Base-by-base conservation (phyloP, 768 basidiomycete genomes). In the Harrya chromipes region DNA sequence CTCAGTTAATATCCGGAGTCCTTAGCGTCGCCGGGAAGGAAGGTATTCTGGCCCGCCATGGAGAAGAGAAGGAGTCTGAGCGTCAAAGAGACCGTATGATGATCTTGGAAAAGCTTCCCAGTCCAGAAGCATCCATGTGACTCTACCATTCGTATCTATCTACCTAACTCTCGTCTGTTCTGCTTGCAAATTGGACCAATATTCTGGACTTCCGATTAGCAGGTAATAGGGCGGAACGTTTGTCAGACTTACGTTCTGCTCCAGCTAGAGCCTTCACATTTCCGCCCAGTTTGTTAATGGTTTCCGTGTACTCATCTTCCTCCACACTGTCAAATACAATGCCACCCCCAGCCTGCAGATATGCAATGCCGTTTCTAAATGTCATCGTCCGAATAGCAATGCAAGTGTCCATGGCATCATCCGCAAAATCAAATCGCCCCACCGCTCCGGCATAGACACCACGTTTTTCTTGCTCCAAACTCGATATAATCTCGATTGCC, bases 331-430 rank as follows among this genome's bases (percentile, higher is more conserved):
- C 97, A 57, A 85, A 93, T 10, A 99, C 97, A 57, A 99, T 97
- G 2, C 95, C 95, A 46, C 95, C 97, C 6, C 95, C 94, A 33
- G 97, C 97, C 65, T 97, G 94, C 40, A 98, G 72, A 67, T 97
- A 98, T 19, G 83, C 90, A 17, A 83, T 75, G 2, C 94, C 93
- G 57, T 94, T 80, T 70, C 97, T 97, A 77, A 97, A 97, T 1
- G 85, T 81, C 92, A 97, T 98, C 5, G 94, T 98, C 27, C 97
- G 83, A 60, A 99, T 98, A 5, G 97, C 95, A 61, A 99, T 99
- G 71, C 95, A 98, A 1, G 92, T 97, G 67, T 99, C 97, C 88
- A 98, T 92, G 62, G 87, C 86, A 65, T 98, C 90, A 21, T 82
- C 75, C 3, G 92, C 90, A 69, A 98, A 97, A 69, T 98, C 94